A percentile compares a stretch with the other conserved stretches of the same genome.
These are phyloP conservation scores for Podila horticola DNA, from an alignment of 192 early-diverging fungal genomes.

Conservation along the genomic window DNA sequence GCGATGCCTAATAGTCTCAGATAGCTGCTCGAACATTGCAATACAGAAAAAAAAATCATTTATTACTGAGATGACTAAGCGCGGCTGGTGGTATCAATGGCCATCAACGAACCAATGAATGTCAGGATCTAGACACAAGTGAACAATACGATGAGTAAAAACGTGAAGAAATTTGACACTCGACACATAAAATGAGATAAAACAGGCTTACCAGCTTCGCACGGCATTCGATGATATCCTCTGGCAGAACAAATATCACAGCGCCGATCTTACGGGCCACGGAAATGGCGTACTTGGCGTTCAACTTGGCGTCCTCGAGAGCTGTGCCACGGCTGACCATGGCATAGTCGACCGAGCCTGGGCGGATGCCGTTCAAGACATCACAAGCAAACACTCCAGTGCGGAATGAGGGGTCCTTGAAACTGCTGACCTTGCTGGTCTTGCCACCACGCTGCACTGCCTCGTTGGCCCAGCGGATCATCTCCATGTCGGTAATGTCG, in stretches of 20 bases:
- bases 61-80: no score
- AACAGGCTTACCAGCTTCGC: slow-evolving; percentile 85
- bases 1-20: no score
- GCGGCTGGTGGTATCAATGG: background rate
- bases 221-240: slow-evolving; percentile 99
- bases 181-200: background rate
- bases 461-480: slow-evolving; percentile 96
- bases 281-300: slow-evolving; percentile 97
- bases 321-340: slow-evolving; percentile 76
- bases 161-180: background rate
- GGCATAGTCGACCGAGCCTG: slow-evolving; percentile 90
- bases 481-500: slow-evolving; percentile 92
- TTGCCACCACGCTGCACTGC: slow-evolving; percentile 74
- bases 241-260: slow-evolving; percentile 97
- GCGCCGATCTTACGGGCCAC: slow-evolving; percentile 99
- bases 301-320: slow-evolving; percentile 90
- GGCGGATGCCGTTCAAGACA: slow-evolving; percentile 92
- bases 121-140: background rate
- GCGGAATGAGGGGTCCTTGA: slow-evolving; percentile 85
- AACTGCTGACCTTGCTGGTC: slow-evolving; percentile 76
- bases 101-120: background rate
- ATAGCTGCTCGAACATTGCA: background rate
- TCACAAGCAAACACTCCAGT: slow-evolving; percentile 90
- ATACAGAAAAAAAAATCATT: background rate
- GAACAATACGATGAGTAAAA: background rate